These are phyloP conservation scores for Colletotrichum melonis DNA, from an alignment of 2,329 filamentous ascomycete genomes.

Conservation along the genomic window DNA sequence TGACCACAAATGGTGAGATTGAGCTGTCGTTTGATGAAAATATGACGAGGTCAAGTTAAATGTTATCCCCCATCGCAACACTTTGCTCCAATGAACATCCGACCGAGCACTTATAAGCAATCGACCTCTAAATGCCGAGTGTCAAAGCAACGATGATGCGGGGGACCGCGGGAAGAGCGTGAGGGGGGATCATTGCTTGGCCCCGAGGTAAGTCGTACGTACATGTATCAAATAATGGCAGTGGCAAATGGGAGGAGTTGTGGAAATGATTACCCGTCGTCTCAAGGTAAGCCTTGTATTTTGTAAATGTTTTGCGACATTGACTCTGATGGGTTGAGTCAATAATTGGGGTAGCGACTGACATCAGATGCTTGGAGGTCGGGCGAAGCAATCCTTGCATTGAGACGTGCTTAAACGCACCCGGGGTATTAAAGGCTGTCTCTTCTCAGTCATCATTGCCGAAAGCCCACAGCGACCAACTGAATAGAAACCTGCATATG, in stretches of 20 bases:
- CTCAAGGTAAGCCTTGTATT: background rate
- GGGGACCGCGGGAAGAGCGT: background rate
- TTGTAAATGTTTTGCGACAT: background rate
- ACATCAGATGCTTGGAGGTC: background rate
- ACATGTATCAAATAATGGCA: background rate
- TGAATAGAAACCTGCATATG: too few relatives aligned
- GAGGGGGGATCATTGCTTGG: background rate
- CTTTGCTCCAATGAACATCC: background rate
- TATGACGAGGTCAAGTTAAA: background rate
- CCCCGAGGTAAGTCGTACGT: background rate
- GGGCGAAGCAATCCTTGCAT: background rate
- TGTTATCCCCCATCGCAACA: background rate
- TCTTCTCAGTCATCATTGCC: background rate
- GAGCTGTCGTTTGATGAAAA: background rate
- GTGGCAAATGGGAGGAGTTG: background rate
- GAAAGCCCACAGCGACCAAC: background rate
- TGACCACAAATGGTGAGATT: background rate
- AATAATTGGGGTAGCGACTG: background rate
- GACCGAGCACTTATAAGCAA: background rate
- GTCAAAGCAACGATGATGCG: background rate
- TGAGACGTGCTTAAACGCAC: background rate
- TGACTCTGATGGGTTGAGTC: background rate
- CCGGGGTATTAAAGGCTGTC: too few relatives aligned
- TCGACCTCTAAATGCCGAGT: background rate
- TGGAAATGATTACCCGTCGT: background rate